A percentile compares a stretch with the other conserved stretches of the same genome.
Evolutionary conservation across 768 basidiomycete species (phyloP).

Genomic region (Imleria badia): DNA sequence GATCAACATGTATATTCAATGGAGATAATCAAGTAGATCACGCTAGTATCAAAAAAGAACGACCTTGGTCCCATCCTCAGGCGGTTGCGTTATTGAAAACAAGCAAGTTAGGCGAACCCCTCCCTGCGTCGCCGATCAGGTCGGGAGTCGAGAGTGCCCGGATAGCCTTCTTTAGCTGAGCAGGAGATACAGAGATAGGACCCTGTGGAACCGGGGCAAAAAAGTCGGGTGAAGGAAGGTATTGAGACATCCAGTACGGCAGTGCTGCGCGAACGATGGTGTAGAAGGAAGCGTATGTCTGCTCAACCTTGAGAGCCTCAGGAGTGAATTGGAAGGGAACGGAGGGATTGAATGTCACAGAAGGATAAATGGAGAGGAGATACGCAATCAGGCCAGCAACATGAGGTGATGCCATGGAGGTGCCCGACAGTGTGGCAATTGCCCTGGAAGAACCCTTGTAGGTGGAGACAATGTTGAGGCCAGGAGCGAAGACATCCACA

Average conservation of each 20-base stretch:
- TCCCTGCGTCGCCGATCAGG: conserved; percentile 46
- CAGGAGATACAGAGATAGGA: conserved; percentile 54
- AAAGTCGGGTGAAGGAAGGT: conserved; percentile 55
- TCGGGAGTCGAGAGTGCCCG: conserved; percentile 55
- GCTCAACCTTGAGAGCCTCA: conserved; percentile 34
- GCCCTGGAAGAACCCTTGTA: conserved; percentile 65
- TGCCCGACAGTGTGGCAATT: conserved; percentile 81
- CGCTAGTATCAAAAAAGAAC: not conserved
- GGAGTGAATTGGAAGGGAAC: conserved; percentile 40
- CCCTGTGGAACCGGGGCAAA: conserved; percentile 43
- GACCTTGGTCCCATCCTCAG: not conserved
- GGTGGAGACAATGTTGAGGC: conserved; percentile 87
- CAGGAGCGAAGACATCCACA: conserved; percentile 92
- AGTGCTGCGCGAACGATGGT: conserved; percentile 52
- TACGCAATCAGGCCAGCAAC: conserved; percentile 89
- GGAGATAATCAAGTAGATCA: not conserved
- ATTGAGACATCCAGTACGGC: conserved; percentile 55
- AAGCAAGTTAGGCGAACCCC: conserved; percentile 64
- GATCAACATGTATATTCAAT: conserved; percentile 5
- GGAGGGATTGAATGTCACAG: conserved; percentile 55
- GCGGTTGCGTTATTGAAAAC: conserved; percentile 78
- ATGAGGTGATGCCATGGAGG: conserved; percentile 95
- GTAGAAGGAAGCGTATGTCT: conserved; percentile 48
- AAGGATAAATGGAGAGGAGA: conserved; percentile 85
- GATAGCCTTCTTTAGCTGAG: conserved; percentile 76